Evolutionary conservation across 257 asterid genomes (phyloP).

Genomic region (Solanum lycopersicoides): DNA sequence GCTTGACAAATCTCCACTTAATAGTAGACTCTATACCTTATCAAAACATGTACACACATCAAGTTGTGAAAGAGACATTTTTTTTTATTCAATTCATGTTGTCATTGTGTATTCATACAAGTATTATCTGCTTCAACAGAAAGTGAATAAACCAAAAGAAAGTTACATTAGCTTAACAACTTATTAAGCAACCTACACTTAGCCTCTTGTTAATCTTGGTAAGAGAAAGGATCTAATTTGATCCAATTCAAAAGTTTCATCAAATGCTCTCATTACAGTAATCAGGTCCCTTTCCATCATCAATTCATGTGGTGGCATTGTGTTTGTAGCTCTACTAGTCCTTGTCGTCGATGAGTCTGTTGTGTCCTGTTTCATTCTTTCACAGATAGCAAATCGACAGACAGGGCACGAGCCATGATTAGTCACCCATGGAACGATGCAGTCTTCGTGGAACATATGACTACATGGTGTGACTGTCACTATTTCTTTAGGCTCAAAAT

Average conservation of each 20-base stretch:
- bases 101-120: background rate
- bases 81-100: background rate
- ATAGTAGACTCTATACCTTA: background rate
- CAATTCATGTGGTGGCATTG: background rate
- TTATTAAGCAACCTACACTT: background rate
- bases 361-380: slow-evolving; percentile 5
- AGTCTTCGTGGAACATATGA: slow-evolving; percentile 90
- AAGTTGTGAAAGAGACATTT: background rate
- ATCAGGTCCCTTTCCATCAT: background rate
- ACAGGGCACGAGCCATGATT: slow-evolving; percentile 72
- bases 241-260: slow-evolving; percentile 11
- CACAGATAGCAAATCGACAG: slow-evolving; percentile 39
- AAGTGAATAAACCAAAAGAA: background rate
- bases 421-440: slow-evolving; percentile 88
- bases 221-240: background rate
- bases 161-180: background rate
- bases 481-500: slow-evolving; percentile 50
- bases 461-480: slow-evolving; percentile 72
- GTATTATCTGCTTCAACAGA: too few species aligned
- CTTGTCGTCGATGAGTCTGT: background rate
- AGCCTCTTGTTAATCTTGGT: background rate
- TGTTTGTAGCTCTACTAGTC: background rate
- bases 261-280: slow-evolving; percentile 21
- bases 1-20: background rate
- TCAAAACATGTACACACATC: background rate